phyloP scores from a whole-genome alignment of 345 rosid species.

The Camelina sativa region DNA sequence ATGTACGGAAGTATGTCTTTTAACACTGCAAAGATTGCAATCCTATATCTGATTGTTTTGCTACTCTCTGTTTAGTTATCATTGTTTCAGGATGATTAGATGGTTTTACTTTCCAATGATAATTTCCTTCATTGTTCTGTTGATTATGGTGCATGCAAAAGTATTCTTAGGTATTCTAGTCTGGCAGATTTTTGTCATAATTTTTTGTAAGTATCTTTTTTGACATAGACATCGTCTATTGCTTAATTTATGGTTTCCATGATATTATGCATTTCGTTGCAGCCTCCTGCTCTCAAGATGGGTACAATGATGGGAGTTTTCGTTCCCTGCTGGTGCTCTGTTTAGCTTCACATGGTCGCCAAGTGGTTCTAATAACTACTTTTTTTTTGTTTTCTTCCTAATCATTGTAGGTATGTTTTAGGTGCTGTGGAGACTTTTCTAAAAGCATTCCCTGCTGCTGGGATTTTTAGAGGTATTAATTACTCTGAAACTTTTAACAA shows the following conservation, averaged over 20 bases:
- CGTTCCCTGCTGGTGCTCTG: conserved; percentile 67
- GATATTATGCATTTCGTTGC: conserved; percentile 50
- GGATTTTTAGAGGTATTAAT: conserved; percentile 78
- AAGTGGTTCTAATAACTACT: conserved; percentile 28
- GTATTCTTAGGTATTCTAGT: conserved; percentile 27
- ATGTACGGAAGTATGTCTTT: conserved; percentile 12
- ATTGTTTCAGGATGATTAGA: conserved; percentile 9
- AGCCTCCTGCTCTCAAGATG: conserved; percentile 82
- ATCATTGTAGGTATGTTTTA: conserved; percentile 75
- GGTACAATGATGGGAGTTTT: conserved; percentile 99
- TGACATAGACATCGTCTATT: conserved; percentile 4
- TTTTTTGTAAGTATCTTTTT: conserved; percentile 14
- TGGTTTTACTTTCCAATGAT: conserved; percentile 10
- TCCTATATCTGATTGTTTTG: conserved; percentile 23
- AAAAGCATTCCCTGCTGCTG: too few species aligned
- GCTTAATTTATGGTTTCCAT: conserved; percentile 29
- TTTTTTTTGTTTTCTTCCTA: conserved; percentile 16
- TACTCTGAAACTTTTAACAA: conserved; percentile 33
- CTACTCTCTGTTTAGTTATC: conserved; percentile 19
- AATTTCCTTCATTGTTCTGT: conserved; percentile 29
- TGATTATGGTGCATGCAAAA: conserved; percentile 23
- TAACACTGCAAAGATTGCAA: conserved; percentile 24
- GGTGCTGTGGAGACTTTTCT: too few species aligned
- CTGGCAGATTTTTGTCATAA: neutral
- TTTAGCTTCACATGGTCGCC: conserved; percentile 29